Percentiles rank a stretch among this genome's conserved stretches.
Conservation (phyloP, 108 stramenopile genomes). For the Mayamaea pseudoterrestris region DNA sequence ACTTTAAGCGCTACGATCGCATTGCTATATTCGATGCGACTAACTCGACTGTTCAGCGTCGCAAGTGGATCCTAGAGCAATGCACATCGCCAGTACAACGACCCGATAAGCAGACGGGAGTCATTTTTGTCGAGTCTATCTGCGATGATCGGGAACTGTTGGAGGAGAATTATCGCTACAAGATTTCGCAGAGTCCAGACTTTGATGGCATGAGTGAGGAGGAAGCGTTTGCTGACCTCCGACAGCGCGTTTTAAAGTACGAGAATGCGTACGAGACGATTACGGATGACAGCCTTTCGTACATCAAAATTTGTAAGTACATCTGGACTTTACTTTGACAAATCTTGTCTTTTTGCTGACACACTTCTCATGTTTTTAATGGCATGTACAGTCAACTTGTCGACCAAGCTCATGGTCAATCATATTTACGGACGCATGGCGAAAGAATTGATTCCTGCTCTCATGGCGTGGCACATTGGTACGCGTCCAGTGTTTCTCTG, state of each 20-base stretch:
- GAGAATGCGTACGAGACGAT: slow-evolving; percentile 89
- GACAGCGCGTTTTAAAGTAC: slow-evolving; percentile 74
- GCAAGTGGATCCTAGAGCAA: slow-evolving; percentile 69
- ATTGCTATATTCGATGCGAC: slow-evolving; percentile 96
- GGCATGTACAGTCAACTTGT: no score
- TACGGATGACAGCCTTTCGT: slow-evolving; percentile 81
- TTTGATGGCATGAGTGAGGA: slow-evolving; percentile 53
- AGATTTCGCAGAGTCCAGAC: slow-evolving; percentile 74
- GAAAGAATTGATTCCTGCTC: slow-evolving; percentile 72
- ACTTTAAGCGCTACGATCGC: slow-evolving; percentile 16
- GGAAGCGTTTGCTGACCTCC: slow-evolving; percentile 76
- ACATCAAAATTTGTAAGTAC: slow-evolving; percentile 85
- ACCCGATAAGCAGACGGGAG: slow-evolving; percentile 56
- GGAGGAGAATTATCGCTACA: slow-evolving; percentile 64
- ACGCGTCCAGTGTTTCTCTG: slow-evolving; percentile 71
- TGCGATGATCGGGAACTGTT: slow-evolving; percentile 88
- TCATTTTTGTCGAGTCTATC: slow-evolving; percentile 91
- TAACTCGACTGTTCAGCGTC: slow-evolving; percentile 77
- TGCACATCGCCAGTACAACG: slow-evolving; percentile 47
- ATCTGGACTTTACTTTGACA: no score
- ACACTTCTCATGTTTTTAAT: no score
- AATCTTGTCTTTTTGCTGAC: no score
- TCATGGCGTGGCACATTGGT: slow-evolving; percentile 91
- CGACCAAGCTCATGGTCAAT: slow-evolving; percentile 67
- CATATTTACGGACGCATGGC: slow-evolving; percentile 80